Evolutionary conservation across 176 grass and related monocot genomes (phyloP).

Genomic region (Avena sativa): DNA sequence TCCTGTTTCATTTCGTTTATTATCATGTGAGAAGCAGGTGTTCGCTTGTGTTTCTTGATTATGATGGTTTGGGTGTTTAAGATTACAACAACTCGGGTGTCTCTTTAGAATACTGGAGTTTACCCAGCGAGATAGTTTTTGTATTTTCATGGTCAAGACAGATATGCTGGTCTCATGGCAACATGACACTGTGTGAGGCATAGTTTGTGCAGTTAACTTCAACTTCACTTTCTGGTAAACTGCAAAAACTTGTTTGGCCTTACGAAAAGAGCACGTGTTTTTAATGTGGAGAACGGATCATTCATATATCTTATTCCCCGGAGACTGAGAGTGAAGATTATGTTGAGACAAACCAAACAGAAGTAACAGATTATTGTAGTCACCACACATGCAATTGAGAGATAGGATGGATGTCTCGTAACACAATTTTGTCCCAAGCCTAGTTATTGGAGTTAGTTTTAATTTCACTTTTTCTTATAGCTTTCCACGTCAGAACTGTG

Average conservation of each 20-base stretch:
- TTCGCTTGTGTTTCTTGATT: background rate
- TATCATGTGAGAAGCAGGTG: background rate
- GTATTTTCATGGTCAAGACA: background rate
- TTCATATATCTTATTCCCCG: conserved; percentile 2
- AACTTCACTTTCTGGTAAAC: background rate
- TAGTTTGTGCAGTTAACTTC: conserved; percentile 6
- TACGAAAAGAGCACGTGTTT: background rate
- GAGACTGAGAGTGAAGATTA: background rate
- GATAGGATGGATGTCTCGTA: background rate
- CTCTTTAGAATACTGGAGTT: conserved; percentile 12
- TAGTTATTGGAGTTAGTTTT: conserved; percentile 2
- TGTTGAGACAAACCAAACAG: background rate
- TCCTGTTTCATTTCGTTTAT: background rate
- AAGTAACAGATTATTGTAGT: background rate
- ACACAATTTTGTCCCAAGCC: background rate
- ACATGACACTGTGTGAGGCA: background rate
- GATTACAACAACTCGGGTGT: background rate
- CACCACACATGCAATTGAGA: background rate
- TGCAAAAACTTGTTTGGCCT: background rate
- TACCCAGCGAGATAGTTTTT: background rate
- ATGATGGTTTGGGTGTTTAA: background rate
- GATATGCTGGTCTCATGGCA: background rate
- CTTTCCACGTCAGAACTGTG: background rate
- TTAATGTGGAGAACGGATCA: background rate
- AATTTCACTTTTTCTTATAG: conserved; percentile 5